A percentile compares a stretch with the other conserved stretches of the same genome.
phyloP scores from a whole-genome alignment of 805 yeast species.

The Sugiyamaella mastotermitis region DNA sequence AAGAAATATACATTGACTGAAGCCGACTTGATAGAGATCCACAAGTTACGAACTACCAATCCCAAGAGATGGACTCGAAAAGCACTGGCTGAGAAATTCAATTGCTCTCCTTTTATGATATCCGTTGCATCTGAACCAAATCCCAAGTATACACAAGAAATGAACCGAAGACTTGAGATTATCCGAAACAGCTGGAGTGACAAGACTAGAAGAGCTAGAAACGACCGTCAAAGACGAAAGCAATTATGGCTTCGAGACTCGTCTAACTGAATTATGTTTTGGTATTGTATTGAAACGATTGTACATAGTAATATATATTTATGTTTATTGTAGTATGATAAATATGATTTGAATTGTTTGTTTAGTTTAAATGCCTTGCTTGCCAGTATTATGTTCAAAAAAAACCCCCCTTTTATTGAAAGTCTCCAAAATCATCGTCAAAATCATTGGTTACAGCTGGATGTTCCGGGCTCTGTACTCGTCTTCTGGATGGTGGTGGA shows the following conservation, averaged over 20 bases:
- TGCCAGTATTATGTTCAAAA: no score
- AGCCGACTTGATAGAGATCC: slow-evolving; percentile 52
- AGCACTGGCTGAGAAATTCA: slow-evolving; percentile 53
- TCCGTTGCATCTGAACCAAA: slow-evolving; percentile 42
- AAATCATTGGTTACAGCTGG: slow-evolving; percentile 8
- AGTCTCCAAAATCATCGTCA: slow-evolving; percentile 35
- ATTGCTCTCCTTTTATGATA: slow-evolving; percentile 47
- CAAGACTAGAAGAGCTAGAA: slow-evolving; percentile 42
- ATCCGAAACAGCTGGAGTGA: slow-evolving; percentile 47
- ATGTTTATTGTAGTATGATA: neutral
- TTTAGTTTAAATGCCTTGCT: no score
- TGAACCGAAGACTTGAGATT: slow-evolving; percentile 40
- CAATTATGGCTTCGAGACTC: slow-evolving; percentile 60
- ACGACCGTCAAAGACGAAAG: slow-evolving; percentile 54
- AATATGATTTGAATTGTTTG: no score
- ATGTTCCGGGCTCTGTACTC: neutral
- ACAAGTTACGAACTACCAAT: slow-evolving; percentile 46
- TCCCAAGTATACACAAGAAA: slow-evolving; percentile 36
- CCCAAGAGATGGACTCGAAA: slow-evolving; percentile 61
- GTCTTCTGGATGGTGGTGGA: slow-evolving; percentile 23
- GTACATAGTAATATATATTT: neutral
- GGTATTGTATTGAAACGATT: neutral
- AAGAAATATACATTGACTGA: slow-evolving; percentile 49
- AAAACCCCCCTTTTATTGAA: slow-evolving; percentile 10
- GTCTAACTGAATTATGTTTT: no score